Evolutionary conservation across 441 rosid species (phyloP).

Genomic region (Brassica balearica): DNA sequence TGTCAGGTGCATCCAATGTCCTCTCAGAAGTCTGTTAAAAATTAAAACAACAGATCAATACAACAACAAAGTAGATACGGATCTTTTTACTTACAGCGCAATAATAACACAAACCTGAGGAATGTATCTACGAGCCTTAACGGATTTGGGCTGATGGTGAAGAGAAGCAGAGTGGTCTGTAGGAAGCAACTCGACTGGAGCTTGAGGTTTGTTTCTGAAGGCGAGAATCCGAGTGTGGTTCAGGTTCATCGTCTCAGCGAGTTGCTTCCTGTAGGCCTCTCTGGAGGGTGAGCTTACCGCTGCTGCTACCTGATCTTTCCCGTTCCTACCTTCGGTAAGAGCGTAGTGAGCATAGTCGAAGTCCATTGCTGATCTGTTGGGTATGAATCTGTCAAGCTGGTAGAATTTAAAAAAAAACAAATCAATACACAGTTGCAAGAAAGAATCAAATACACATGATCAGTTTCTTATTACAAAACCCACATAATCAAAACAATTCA

Average conservation of each 20-base stretch:
- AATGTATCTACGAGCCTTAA: slow-evolving; percentile 60
- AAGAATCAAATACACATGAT: no score
- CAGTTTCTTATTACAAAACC: no score
- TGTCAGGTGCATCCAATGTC: slow-evolving; percentile 76
- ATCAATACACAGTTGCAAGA: neutral
- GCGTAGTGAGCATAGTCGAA: slow-evolving; percentile 56
- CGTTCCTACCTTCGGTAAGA: slow-evolving; percentile 49
- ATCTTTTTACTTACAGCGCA: neutral
- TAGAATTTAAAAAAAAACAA: neutral
- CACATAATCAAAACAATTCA: no score
- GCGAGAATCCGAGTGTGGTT: slow-evolving; percentile 72
- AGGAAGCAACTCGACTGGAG: slow-evolving; percentile 50
- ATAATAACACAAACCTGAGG: slow-evolving; percentile 50
- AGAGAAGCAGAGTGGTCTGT: slow-evolving; percentile 37
- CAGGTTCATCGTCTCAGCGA: slow-evolving; percentile 70
- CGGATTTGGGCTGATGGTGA: slow-evolving; percentile 50
- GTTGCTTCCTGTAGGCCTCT: slow-evolving; percentile 68
- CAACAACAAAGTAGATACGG: neutral
- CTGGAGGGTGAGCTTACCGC: slow-evolving; percentile 60
- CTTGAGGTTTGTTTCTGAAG: slow-evolving; percentile 72
- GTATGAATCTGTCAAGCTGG: slow-evolving; percentile 60
- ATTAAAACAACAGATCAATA: slow-evolving; percentile 18
- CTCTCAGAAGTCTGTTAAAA: slow-evolving; percentile 62
- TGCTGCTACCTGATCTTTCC: slow-evolving; percentile 40
- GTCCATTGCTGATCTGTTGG: slow-evolving; percentile 63